A percentile compares a stretch with the other conserved stretches of the same genome.
These are phyloP conservation scores for Uronychia setigera DNA, from an alignment of 73 alveolate genomes.

Conservation along the genomic window DNA sequence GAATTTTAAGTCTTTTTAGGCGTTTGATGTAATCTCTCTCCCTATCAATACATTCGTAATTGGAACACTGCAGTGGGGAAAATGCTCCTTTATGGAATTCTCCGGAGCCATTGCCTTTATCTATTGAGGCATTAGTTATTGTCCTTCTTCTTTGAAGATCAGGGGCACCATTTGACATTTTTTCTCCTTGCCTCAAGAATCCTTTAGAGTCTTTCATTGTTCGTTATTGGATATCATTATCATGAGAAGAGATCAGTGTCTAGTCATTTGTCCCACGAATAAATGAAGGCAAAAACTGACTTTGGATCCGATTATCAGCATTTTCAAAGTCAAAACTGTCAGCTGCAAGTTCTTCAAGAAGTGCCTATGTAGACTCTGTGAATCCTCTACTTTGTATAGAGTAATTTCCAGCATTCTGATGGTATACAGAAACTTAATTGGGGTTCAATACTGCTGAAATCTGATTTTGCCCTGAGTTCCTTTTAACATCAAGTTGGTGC, in stretches of 20 bases:
- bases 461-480: too few relatives aligned
- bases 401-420: too few relatives aligned
- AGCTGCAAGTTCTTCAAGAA: neutral
- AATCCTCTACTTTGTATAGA: neutral
- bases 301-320: neutral
- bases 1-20: neutral
- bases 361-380: neutral
- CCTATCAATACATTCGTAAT: neutral
- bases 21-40: neutral
- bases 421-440: too few relatives aligned
- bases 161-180: neutral
- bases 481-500: neutral
- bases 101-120: neutral
- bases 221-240: neutral
- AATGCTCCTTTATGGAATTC: neutral
- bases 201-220: neutral
- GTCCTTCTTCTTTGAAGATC: neutral
- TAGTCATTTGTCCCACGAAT: too few relatives aligned
- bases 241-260: neutral
- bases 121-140: neutral
- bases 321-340: neutral
- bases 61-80: neutral
- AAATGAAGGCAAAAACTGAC: neutral
- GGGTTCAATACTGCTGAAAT: too few relatives aligned
- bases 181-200: neutral